These are phyloP conservation scores for Leptodermis oblonga DNA, from an alignment of 257 asterid genomes.

Conservation along the genomic window DNA sequence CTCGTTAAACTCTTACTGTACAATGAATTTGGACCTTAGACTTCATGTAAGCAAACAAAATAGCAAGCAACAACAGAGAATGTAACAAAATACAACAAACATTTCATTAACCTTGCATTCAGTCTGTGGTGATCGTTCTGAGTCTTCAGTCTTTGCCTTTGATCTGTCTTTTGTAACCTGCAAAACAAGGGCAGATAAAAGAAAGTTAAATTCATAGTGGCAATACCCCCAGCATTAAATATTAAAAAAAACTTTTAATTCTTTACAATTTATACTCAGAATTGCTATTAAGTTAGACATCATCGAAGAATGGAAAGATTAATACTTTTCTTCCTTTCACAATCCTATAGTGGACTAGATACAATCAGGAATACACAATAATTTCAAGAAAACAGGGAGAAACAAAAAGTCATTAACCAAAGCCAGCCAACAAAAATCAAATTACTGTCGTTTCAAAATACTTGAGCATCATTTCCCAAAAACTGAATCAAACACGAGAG, in stretches of 20 bases:
- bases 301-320: no score
- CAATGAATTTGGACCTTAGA: background rate
- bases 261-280: background rate
- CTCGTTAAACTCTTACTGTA: background rate
- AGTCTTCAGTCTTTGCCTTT: conserved; percentile 25
- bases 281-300: background rate
- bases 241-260: background rate
- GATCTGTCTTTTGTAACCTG: conserved; percentile 31
- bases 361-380: background rate
- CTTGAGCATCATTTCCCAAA: background rate
- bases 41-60: background rate
- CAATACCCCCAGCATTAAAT: background rate
- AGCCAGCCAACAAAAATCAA: background rate
- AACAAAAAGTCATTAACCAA: background rate
- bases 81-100: no score
- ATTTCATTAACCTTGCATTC: conserved; percentile 44
- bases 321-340: background rate
- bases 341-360: background rate
- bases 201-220: background rate
- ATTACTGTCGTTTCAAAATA: background rate
- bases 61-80: background rate
- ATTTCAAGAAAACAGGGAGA: background rate
- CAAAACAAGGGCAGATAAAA: conserved; percentile 7
- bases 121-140: conserved; percentile 28
- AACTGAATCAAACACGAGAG: background rate